Evolutionary conservation across 192 early-diverging fungal genomes (phyloP), one percentile per base, ranked within the genome.

Genomic region (Coemansia sp.): DNA sequence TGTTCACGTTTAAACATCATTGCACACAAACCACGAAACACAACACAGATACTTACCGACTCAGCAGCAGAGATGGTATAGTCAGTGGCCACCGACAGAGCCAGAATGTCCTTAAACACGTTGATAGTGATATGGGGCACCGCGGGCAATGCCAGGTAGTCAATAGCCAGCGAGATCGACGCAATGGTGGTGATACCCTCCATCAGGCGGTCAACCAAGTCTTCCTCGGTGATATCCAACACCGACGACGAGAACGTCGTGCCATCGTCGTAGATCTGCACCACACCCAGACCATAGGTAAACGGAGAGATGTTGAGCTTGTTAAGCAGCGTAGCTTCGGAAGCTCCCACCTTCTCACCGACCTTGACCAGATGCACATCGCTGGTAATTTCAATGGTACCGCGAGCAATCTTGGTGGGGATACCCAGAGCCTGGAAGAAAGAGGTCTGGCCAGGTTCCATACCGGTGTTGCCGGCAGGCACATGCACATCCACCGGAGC

Each of bases 391-490:
- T 99, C 97, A 88, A 99, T 97, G 79, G 94, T 96, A 94, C 97
- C 97, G 90, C 91, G 91, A 63, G 97, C 87, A 91, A 99, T 99
- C 93, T 99, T 99, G 90, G 97, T 99, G 53, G 97, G 94, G 80
- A 99, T 90, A 82, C 94, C 90, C 62, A 99, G 85, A 73, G 97
- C 94, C 85, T 99, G 97, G 92, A 99, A 99, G 92, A 99, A 99
- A 56, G 94, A 96, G 65, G 94, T 97, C 90, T 96, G 93, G 62
- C 94, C 94, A 79, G 97, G 97, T 80, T 97, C 94, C 92, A 97
- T 95, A 83, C 97, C 97, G 66, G 97, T 99, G 92, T 99, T 99
- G 81, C 89, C 89, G 64, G 88, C 92, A 50, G 93, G 93, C 68
- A 96, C 86, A 72, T 80, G 75, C 66, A 96, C 97, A 81, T 93